Evolutionary conservation across 2,329 filamentous ascomycete genomes (phyloP).

Genomic region (Penicillium sp.): DNA sequence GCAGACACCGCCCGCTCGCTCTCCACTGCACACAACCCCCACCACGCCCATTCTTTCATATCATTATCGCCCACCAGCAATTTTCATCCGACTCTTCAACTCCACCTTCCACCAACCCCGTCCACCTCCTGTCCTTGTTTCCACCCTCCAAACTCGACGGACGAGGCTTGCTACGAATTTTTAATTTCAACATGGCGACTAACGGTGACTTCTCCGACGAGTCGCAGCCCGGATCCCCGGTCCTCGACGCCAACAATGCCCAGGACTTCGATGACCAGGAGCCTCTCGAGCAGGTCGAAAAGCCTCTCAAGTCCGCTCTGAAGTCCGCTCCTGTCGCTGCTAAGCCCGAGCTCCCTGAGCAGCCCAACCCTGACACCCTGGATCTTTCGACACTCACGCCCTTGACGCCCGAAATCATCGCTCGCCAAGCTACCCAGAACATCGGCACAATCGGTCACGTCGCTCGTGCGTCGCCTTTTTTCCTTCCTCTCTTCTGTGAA

Average conservation of each 20-base stretch:
- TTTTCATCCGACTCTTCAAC: slow-evolving; percentile 34
- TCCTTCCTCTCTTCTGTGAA: not conserved
- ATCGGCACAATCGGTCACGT: slow-evolving; percentile 93
- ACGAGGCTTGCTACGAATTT: slow-evolving; percentile 9
- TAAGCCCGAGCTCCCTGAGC: slow-evolving; percentile 71
- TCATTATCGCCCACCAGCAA: slow-evolving; percentile 40
- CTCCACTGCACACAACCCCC: slow-evolving; percentile 40
- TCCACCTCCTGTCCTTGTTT: slow-evolving; percentile 6
- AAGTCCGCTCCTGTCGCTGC: slow-evolving; percentile 62
- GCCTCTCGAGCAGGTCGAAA: slow-evolving; percentile 56
- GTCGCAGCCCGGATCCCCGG: slow-evolving; percentile 55
- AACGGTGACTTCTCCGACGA: slow-evolving; percentile 57
- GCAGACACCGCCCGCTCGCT: slow-evolving; percentile 34
- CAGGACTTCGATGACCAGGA: slow-evolving; percentile 76
- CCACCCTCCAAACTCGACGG: slow-evolving; percentile 3
- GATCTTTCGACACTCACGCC: slow-evolving; percentile 78
- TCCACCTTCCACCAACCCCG: slow-evolving; percentile 15
- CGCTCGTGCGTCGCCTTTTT: slow-evolving; percentile 53
- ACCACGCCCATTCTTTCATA: slow-evolving; percentile 32
- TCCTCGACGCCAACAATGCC: slow-evolving; percentile 49
- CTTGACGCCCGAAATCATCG: slow-evolving; percentile 93
- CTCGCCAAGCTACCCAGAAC: slow-evolving; percentile 96
- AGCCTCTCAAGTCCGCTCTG: slow-evolving; percentile 77
- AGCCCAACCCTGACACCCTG: slow-evolving; percentile 87
- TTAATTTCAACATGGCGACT: slow-evolving; percentile 50